phyloP scores from a whole-genome alignment of 2,329 filamentous ascomycete genomes.

The Xylariomycetidae sp. region DNA sequence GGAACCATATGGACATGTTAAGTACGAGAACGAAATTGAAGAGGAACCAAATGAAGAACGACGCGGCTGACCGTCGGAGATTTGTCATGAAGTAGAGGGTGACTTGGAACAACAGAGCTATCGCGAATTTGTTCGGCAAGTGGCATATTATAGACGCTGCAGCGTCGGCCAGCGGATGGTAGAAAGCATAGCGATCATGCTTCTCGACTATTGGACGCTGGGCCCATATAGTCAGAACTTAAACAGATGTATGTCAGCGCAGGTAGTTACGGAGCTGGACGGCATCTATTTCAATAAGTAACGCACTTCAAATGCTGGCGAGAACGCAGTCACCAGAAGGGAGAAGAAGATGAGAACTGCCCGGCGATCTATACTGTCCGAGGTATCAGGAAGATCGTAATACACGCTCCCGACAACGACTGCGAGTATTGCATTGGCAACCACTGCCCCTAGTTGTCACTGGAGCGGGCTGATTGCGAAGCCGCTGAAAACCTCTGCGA shows the following conservation, averaged over 20 bases:
- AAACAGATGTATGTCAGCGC: too few species aligned
- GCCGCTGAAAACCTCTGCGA: slow-evolving; percentile 1
- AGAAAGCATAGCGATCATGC: slow-evolving; percentile 36
- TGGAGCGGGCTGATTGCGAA: background rate
- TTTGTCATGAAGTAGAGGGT: slow-evolving; percentile 46
- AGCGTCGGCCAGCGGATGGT: slow-evolving; percentile 15
- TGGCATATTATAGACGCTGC: slow-evolving; percentile 12
- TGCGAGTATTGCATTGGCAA: slow-evolving; percentile 69
- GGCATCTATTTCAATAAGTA: too few species aligned
- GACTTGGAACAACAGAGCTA: slow-evolving; percentile 47
- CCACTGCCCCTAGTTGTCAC: slow-evolving; percentile 40
- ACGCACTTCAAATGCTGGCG: slow-evolving; percentile 60
- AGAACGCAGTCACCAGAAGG: slow-evolving; percentile 77
- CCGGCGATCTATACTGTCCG: slow-evolving; percentile 68
- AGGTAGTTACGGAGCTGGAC: too few species aligned
- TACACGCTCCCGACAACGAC: slow-evolving; percentile 75
- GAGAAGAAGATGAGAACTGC: slow-evolving; percentile 81
- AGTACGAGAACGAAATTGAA: background rate
- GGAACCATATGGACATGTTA: background rate
- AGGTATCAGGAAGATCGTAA: slow-evolving; percentile 63
- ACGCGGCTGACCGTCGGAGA: background rate
- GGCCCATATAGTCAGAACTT: slow-evolving; percentile 31
- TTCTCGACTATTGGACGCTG: slow-evolving; percentile 44
- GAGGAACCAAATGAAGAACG: background rate
- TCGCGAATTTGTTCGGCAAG: slow-evolving; percentile 47